Base-by-base conservation (phyloP, 106 monocot genomes). In the Agapanthus africanus region DNA sequence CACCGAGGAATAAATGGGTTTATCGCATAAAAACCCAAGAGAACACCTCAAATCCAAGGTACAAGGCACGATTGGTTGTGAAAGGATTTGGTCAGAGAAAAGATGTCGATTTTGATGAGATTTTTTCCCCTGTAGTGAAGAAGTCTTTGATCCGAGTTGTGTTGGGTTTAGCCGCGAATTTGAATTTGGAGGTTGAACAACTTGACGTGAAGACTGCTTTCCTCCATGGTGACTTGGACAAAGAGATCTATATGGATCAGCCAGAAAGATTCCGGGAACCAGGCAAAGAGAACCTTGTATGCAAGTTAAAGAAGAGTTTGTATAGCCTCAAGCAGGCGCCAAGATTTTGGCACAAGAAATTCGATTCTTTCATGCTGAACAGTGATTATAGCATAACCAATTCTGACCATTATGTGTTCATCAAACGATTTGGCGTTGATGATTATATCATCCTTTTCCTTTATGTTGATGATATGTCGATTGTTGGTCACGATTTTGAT, bases 381-480 rank as follows among this genome's bases (percentile, higher is more conserved):
- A 4, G 38, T 22, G 37, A 15, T 22, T 65, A 21, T 14, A 68
- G n/a, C 0, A 68, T 11, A 13, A 68, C 28, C 13, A 11, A 8
- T 27, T 46, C 25, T 13, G 67, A 68, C 27, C 27, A 68, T 30
- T 46, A 44, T 68, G 67, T 67, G 25, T 68, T 30, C 18, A 44
- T 68, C 14, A 40, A 46, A 14, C 10, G 15, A 19, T 30, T 1
- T 11, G 36, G 27, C 27, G 14, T 18, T 68, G 4, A 19, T 47
- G 30, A 68, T 42, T 68, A 44, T 32, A 68, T 68, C 18, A 47
- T 47, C 4, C 25, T 68, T 11, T 68, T 68, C 3, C 18, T 68
- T 27, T 68, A 66, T 66, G 66, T 40, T 6, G 41, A 42, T 25
- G 36, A n/a, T 68, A 66, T 66, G 66, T 40, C 0, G 41, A 42